Conservation (phyloP, 768 basidiomycete genomes). For the Aureoboletus auriporus region DNA sequence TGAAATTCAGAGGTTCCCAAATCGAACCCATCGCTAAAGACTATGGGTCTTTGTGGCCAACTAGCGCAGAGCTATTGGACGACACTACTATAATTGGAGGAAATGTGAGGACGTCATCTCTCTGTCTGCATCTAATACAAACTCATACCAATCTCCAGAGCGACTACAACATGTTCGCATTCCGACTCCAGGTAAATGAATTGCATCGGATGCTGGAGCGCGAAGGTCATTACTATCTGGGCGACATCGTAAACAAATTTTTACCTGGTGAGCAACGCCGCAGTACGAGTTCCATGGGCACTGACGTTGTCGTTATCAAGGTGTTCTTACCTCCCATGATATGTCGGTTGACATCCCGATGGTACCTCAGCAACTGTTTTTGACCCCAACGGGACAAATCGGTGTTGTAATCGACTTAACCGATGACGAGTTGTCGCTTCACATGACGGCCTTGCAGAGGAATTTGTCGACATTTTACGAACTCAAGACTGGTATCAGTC, state of each 20-base stretch:
- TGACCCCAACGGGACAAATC: constrained; percentile 76
- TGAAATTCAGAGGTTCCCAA: constrained; percentile 45
- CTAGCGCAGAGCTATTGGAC: constrained; percentile 56
- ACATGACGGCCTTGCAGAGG: constrained; percentile 68
- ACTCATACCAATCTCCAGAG: constrained; percentile 40
- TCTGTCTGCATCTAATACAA: background rate
- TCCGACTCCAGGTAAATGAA: constrained; percentile 44
- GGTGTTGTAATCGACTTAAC: constrained; percentile 64
- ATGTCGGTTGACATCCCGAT: constrained; percentile 39
- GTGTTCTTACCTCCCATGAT: constrained; percentile 49
- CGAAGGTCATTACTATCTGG: constrained; percentile 69
- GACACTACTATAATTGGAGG: constrained; percentile 61
- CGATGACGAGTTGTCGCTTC: constrained; percentile 44
- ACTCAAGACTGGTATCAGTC: constrained; percentile 53
- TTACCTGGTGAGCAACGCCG: constrained; percentile 47
- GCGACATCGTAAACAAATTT: constrained; percentile 77
- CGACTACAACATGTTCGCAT: constrained; percentile 64
- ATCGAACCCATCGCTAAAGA: constrained; percentile 63
- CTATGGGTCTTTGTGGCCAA: constrained; percentile 72
- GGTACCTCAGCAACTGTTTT: constrained; percentile 62
- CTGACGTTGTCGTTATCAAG: constrained; percentile 32
- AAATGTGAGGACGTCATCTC: constrained; percentile 49
- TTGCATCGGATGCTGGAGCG: constrained; percentile 49
- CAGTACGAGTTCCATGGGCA: background rate
- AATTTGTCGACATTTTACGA: constrained; percentile 59